Evolutionary conservation across 768 basidiomycete genomes (phyloP).

Genomic region (Boletellus ananas): DNA sequence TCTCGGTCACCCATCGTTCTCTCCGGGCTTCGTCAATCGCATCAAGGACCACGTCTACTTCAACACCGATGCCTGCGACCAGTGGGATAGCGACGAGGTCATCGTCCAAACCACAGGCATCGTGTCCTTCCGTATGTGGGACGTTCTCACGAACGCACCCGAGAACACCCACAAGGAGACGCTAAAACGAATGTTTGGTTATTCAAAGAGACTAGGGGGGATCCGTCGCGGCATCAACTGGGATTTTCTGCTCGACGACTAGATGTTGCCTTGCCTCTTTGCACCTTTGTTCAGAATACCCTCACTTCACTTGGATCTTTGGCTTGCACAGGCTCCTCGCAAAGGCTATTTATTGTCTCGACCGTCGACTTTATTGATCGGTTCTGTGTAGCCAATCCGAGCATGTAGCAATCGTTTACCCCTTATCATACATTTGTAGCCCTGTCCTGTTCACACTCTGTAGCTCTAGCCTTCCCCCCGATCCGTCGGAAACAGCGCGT

Average conservation of each 20-base stretch:
- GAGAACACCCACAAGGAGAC: conserved; percentile 62
- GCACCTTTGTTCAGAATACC: conserved; percentile 14
- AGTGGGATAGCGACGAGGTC: conserved; percentile 55
- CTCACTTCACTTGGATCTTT: conserved; percentile 3
- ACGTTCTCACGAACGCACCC: conserved; percentile 59
- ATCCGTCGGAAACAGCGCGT: not conserved
- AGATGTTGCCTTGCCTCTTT: conserved; percentile 10
- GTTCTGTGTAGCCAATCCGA: conserved; percentile 22
- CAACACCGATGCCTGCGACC: conserved; percentile 38
- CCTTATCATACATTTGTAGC: conserved; percentile 23
- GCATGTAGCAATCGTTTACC: conserved; percentile 24
- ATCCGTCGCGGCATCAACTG: conserved; percentile 51
- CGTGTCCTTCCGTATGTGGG: conserved; percentile 78
- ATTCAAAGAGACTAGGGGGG: conserved; percentile 50
- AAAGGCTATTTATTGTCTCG: conserved; percentile 19
- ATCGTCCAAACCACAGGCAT: conserved; percentile 56
- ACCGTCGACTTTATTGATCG: conserved; percentile 8
- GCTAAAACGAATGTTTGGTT: conserved; percentile 60
- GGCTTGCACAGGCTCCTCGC: conserved; percentile 7
- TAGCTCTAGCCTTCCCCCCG: conserved; percentile 21
- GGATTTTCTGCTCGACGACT: conserved; percentile 78
- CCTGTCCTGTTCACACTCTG: conserved; percentile 9
- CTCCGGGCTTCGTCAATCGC: conserved; percentile 70
- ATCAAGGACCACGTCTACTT: conserved; percentile 52
- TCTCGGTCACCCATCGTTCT: conserved; percentile 52